These are phyloP conservation scores for Pseudonitzschia multiseries DNA, from an alignment of 108 stramenopile species.

Conservation along the genomic window DNA sequence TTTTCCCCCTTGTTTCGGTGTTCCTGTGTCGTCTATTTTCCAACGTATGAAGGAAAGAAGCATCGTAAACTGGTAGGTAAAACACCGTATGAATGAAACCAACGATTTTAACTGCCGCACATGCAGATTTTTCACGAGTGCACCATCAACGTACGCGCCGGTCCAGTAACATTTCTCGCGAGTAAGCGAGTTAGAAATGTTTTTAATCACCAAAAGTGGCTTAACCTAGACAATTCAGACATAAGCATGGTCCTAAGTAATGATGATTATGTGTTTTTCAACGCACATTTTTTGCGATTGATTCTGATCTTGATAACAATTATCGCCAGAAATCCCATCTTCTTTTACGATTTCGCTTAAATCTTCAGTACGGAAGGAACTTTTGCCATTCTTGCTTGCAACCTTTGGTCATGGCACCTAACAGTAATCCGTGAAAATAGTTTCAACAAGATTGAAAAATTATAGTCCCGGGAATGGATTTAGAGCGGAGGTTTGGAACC, in stretches of 20 bases:
- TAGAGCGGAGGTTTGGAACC: too few relatives aligned
- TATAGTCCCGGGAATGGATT: too few relatives aligned
- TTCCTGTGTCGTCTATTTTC: neutral
- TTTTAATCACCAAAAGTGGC: neutral
- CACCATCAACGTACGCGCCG: neutral
- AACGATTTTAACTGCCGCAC: neutral
- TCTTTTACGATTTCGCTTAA: neutral
- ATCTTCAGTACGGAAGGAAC: neutral
- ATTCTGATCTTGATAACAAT: neutral
- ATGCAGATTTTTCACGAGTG: neutral
- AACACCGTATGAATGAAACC: neutral
- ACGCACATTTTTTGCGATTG: neutral
- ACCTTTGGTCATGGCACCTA: too few relatives aligned
- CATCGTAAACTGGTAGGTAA: neutral
- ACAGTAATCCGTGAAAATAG: too few relatives aligned
- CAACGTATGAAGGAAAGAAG: neutral
- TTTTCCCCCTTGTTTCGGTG: neutral
- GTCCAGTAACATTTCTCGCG: neutral
- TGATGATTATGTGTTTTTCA: neutral
- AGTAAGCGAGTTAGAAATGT: neutral
- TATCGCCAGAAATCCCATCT: neutral
- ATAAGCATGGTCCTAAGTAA: neutral
- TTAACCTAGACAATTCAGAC: neutral
- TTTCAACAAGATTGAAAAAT: too few relatives aligned
- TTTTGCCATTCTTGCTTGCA: neutral